These are phyloP conservation scores for Steccherinum ochraceum DNA, from an alignment of 768 basidiomycete genomes.

Conservation along the genomic window DNA sequence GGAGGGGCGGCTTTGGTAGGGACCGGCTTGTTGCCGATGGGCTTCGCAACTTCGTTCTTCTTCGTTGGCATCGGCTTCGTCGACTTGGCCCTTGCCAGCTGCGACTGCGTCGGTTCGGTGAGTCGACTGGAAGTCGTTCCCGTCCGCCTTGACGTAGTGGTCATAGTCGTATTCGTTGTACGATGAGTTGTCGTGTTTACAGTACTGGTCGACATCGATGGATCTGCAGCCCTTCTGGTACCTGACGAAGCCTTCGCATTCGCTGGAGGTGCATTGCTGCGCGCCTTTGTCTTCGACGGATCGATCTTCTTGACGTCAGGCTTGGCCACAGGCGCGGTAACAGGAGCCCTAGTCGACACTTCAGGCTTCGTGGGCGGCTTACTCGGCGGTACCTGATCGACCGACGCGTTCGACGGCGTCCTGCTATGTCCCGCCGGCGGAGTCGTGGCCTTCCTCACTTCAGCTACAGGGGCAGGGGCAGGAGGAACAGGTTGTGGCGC, in stretches of 20 bases:
- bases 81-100: background rate
- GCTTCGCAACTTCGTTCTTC: slow-evolving; percentile 11
- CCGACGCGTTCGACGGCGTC: background rate
- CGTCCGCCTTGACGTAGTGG: background rate
- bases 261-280: background rate
- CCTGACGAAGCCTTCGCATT: background rate
- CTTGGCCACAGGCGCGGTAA: background rate
- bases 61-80: slow-evolving; percentile 5
- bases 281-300: background rate
- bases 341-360: background rate
- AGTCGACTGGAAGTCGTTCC: background rate
- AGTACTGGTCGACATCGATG: background rate
- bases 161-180: background rate
- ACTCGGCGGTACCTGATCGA: background rate
- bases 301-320: background rate
- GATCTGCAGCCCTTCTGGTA: background rate
- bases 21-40: slow-evolving; percentile 1
- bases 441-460: background rate
- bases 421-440: background rate
- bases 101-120: background rate
- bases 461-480: background rate
- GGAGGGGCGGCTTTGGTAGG: background rate
- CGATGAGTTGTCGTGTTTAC: background rate
- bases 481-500: slow-evolving; percentile 1
- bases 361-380: background rate